Evolutionary conservation across 140 eudicot species (phyloP).

Genomic region (Senecio squalidus): DNA sequence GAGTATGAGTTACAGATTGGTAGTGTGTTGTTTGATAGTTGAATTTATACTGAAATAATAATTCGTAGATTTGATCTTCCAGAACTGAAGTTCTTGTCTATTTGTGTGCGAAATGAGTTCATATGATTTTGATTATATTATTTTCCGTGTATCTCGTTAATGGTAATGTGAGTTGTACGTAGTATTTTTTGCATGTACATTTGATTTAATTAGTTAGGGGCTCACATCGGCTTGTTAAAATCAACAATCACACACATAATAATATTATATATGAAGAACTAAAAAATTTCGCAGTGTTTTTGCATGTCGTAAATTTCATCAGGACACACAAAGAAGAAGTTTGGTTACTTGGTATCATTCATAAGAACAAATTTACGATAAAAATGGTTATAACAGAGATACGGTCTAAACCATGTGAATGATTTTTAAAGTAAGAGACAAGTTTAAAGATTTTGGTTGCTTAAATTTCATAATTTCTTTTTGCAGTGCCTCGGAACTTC

Average conservation of each 20-base stretch:
- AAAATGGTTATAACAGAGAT: neutral
- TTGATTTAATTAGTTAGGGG: neutral
- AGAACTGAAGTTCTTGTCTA: neutral
- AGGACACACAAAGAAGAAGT: neutral
- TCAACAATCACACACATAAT: neutral
- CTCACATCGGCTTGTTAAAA: neutral
- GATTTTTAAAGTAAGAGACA: neutral
- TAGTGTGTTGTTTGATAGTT: neutral
- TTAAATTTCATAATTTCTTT: no score
- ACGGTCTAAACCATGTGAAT: neutral
- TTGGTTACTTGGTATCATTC: neutral
- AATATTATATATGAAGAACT: neutral
- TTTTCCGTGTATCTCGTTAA: neutral
- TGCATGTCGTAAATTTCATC: no score
- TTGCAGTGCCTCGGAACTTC: slow-evolving; percentile 79
- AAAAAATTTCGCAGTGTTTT: neutral
- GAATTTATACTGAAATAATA: neutral
- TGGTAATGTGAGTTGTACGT: neutral
- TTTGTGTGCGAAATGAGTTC: neutral
- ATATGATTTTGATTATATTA: neutral
- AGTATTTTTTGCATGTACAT: neutral
- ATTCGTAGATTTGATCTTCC: neutral
- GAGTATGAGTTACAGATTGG: neutral
- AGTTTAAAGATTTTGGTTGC: neutral
- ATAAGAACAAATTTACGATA: neutral